phyloP scores from a whole-genome alignment of 495 filamentous ascomycete genomes.

The Rhypophila decipiens region DNA sequence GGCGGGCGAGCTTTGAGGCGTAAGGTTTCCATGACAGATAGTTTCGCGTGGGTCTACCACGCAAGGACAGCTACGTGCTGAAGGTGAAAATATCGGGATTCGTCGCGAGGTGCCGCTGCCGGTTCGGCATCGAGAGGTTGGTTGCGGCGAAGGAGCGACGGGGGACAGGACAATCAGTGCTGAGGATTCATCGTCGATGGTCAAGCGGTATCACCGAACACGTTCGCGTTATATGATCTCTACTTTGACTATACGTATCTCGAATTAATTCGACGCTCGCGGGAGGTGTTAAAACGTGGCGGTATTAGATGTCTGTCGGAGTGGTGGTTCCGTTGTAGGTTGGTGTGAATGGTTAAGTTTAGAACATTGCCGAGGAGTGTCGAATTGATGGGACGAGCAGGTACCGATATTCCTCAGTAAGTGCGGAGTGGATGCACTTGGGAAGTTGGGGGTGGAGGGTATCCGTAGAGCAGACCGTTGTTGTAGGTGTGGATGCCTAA shows the following conservation, averaged over 20 bases:
- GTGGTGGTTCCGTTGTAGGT: constrained; percentile 8
- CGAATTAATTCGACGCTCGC: neutral
- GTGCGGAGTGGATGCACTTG: constrained; percentile 1
- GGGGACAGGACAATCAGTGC: constrained; percentile 21
- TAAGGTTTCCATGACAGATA: constrained; percentile 49
- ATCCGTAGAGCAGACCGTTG: no score
- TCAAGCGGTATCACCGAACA: constrained; percentile 14
- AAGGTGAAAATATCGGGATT: neutral
- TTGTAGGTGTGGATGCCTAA: neutral
- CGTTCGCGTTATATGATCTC: neutral
- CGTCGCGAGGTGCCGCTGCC: constrained; percentile 5
- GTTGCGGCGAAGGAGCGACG: constrained; percentile 15
- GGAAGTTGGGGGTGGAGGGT: constrained; percentile 3
- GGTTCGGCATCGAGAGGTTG: no score
- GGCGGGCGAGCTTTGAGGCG: constrained; percentile 49
- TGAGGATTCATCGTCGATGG: constrained; percentile 31
- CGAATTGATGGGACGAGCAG: constrained; percentile 9
- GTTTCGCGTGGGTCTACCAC: constrained; percentile 1
- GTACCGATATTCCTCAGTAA: constrained; percentile 1
- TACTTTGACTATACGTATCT: neutral
- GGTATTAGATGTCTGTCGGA: constrained; percentile 4
- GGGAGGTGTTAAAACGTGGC: no score
- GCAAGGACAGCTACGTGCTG: neutral
- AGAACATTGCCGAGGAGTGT: constrained; percentile 10
- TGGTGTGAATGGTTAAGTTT: constrained; percentile 9